Conservation (phyloP, 2,329 filamentous ascomycete species). For the Plectosphaerella plurivora region DNA sequence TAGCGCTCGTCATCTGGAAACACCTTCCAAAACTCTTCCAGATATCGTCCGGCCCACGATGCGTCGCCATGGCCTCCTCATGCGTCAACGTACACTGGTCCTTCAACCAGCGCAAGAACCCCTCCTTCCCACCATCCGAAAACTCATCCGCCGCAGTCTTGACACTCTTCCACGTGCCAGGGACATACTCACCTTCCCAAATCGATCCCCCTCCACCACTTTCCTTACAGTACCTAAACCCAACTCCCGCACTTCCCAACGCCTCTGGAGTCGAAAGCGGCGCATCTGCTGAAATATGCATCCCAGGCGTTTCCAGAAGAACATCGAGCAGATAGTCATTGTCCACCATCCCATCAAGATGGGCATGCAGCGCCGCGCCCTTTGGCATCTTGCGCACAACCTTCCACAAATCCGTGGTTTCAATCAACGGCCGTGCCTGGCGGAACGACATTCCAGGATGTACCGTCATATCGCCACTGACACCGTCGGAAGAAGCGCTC, state of each 20-base stretch:
- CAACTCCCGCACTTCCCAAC: conserved; percentile 46
- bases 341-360: conserved; percentile 79
- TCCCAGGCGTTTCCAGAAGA: conserved; percentile 61
- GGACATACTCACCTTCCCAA: conserved; percentile 59
- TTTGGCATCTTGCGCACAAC: conserved; percentile 79
- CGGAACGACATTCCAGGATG: conserved; percentile 83
- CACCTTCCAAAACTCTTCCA: conserved; percentile 70
- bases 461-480: conserved; percentile 51
- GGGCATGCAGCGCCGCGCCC: conserved; percentile 72
- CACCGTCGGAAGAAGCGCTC: conserved; percentile 60
- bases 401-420: conserved; percentile 71
- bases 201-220: conserved; percentile 32
- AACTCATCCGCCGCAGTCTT: conserved; percentile 61
- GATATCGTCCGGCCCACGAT: conserved; percentile 72
- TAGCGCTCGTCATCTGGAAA: conserved; percentile 62
- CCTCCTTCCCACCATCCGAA: conserved; percentile 59
- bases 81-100: conserved; percentile 62
- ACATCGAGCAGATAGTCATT: conserved; percentile 67
- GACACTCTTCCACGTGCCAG: conserved; percentile 49
- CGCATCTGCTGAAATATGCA: conserved; percentile 55
- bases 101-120: conserved; percentile 69
- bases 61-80: conserved; percentile 60
- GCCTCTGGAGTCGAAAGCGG: conserved; percentile 47
- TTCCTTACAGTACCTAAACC: conserved; percentile 49
- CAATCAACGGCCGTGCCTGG: conserved; percentile 70